These are phyloP conservation scores for Gremmenia infestans DNA, from an alignment of 2,329 filamentous ascomycete species.

Conservation along the genomic window DNA sequence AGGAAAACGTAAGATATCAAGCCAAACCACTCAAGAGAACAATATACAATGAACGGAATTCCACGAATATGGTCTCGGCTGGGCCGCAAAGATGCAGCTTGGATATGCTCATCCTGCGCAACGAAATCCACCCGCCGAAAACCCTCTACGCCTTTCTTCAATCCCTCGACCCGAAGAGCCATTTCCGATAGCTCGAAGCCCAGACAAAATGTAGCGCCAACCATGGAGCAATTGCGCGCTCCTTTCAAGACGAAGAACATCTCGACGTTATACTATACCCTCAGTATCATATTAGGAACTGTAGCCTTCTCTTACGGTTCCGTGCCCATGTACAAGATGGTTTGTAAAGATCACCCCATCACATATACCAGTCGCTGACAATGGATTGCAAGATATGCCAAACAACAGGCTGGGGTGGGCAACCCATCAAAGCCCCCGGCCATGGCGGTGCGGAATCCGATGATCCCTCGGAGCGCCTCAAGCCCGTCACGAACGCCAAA, in stretches of 20 bases:
- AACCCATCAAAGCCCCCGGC: conserved; percentile 76
- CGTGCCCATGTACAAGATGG: conserved; percentile 85
- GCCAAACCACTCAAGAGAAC: neutral
- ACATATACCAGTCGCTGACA: neutral
- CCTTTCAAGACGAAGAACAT: conserved; percentile 64
- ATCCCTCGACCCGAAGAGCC: conserved; percentile 19
- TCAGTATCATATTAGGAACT: conserved; percentile 74
- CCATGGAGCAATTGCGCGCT: conserved; percentile 60
- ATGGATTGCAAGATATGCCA: conserved; percentile 61
- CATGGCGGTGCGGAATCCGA: conserved; percentile 51
- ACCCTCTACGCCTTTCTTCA: conserved; percentile 20
- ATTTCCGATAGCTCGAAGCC: conserved; percentile 26
- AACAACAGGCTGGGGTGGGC: conserved; percentile 86
- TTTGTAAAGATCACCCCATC: conserved; percentile 32
- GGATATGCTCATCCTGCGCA: conserved; percentile 29
- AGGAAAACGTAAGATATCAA: conserved; percentile 10
- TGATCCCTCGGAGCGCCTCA: conserved; percentile 71
- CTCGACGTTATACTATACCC: conserved; percentile 66
- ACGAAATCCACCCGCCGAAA: conserved; percentile 7
- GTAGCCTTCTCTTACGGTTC: conserved; percentile 78
- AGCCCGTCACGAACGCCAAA: conserved; percentile 73
- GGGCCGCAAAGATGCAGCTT: conserved; percentile 22
- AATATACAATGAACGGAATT: conserved; percentile 21
- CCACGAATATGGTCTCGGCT: conserved; percentile 20
- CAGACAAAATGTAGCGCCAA: conserved; percentile 36